Evolutionary conservation across 2,329 filamentous ascomycete genomes (phyloP).

Genomic region (Aspergillus thermomutatus): DNA sequence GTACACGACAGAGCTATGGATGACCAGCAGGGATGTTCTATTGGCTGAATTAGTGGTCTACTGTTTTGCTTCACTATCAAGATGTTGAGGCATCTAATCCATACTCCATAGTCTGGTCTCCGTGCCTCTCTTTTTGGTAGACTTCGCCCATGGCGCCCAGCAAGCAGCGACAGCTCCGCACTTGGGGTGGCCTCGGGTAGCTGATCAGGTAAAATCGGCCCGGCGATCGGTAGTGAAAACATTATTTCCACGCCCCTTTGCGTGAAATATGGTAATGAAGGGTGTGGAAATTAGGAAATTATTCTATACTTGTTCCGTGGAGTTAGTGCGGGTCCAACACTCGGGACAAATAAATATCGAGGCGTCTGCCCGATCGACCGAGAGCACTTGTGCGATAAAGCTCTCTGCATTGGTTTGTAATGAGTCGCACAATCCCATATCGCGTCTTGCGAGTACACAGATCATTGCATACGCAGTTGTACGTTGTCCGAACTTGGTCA

Average conservation of each 20-base stretch:
- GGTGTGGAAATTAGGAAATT: background rate
- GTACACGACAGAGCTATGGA: background rate
- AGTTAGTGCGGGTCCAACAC: background rate
- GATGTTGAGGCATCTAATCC: background rate
- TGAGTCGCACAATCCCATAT: background rate
- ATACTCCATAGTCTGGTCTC: background rate
- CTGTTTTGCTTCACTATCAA: background rate
- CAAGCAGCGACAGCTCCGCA: background rate
- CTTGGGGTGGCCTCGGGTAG: background rate
- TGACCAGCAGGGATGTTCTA: background rate
- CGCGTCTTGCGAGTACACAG: background rate
- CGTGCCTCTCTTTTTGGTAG: background rate
- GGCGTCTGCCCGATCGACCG: background rate
- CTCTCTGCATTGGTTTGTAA: background rate
- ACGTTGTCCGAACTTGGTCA: background rate
- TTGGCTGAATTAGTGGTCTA: background rate
- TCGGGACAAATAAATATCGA: background rate
- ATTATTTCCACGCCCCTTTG: constrained; percentile 12
- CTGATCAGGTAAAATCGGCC: constrained; percentile 8
- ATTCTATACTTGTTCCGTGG: constrained; percentile 1
- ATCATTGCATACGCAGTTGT: background rate
- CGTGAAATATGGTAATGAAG: background rate
- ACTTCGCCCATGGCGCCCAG: no score
- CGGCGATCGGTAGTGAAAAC: constrained; percentile 13
- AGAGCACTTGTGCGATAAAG: background rate